These are phyloP conservation scores for Puccinia horiana DNA, from an alignment of 1,284 basidiomycete genomes.

Conservation along the genomic window DNA sequence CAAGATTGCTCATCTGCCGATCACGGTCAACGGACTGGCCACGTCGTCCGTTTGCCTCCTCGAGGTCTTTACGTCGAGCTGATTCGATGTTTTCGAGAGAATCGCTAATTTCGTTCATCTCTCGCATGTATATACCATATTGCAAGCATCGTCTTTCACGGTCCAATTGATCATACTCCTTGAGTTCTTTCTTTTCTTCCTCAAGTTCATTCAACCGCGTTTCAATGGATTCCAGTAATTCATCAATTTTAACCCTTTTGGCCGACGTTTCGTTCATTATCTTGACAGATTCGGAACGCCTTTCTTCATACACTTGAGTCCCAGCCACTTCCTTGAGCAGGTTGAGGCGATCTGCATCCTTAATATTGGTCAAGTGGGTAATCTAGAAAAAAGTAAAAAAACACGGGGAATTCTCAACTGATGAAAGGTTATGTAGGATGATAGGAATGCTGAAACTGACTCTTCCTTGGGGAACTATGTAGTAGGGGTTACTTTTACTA, in stretches of 20 bases:
- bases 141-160: conserved; percentile 91
- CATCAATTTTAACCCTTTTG: conserved; percentile 86
- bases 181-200: conserved; percentile 94
- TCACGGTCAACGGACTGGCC: conserved; percentile 32
- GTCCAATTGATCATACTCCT: conserved; percentile 93
- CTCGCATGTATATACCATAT: conserved; percentile 66
- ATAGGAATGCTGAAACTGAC: conserved; percentile 21
- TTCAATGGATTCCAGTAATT: conserved; percentile 87
- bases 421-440: not conserved
- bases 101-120: conserved; percentile 51
- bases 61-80: conserved; percentile 50
- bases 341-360: conserved; percentile 88
- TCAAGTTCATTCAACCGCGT: conserved; percentile 85
- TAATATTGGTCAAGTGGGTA: conserved; percentile 93
- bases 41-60: conserved; percentile 23
- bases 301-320: conserved; percentile 95
- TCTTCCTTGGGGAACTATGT: conserved; percentile 65
- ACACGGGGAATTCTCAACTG: not conserved
- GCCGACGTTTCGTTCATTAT: conserved; percentile 96
- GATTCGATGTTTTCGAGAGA: conserved; percentile 51
- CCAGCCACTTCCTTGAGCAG: conserved; percentile 97
- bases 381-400: conserved; percentile 65
- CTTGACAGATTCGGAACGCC: conserved; percentile 83
- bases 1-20: conserved; percentile 36
- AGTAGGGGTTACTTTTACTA: conserved; percentile 95